phyloP scores from a whole-genome alignment of 2,329 filamentous ascomycete species.

The Cercospora sesami region DNA sequence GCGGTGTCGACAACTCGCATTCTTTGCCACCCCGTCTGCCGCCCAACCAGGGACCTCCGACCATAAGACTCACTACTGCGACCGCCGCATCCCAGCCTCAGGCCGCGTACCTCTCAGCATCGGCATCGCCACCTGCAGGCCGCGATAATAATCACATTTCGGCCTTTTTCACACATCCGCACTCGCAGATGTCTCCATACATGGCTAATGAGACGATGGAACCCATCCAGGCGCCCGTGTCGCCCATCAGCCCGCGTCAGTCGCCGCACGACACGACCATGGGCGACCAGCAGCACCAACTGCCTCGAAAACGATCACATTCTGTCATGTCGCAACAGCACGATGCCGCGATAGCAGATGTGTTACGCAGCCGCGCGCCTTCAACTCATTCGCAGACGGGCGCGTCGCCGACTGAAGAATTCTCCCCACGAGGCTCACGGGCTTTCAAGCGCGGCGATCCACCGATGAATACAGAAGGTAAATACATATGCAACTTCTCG shows the following conservation, averaged over 20 bases:
- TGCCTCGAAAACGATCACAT: constrained; percentile 36
- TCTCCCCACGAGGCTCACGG: constrained; percentile 28
- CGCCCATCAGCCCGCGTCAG: constrained; percentile 30
- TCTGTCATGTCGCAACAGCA: constrained; percentile 33
- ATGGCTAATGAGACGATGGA: constrained; percentile 24
- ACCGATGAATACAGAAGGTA: constrained; percentile 66
- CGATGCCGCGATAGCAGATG: constrained; percentile 2
- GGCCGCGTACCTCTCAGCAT: constrained; percentile 22
- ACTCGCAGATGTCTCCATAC: constrained; percentile 14
- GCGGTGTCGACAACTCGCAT: background rate
- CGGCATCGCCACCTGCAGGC: constrained; percentile 26
- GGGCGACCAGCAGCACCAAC: constrained; percentile 27
- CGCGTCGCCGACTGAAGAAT: constrained; percentile 22
- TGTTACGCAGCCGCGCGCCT: constrained; percentile 15
- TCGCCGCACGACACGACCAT: constrained; percentile 29
- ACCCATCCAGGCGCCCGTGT: constrained; percentile 31
- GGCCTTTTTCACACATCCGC: constrained; percentile 12
- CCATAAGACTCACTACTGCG: constrained; percentile 28
- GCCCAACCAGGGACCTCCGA: constrained; percentile 16
- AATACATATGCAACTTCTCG: constrained; percentile 70
- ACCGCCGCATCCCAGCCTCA: constrained; percentile 31
- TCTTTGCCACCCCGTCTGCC: constrained; percentile 6
- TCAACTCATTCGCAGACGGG: constrained; percentile 20
- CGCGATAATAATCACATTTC: constrained; percentile 18
- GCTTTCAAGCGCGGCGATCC: constrained; percentile 49